These are phyloP conservation scores for Candida xyloterini DNA, from an alignment of 805 yeast genomes.

Conservation along the genomic window DNA sequence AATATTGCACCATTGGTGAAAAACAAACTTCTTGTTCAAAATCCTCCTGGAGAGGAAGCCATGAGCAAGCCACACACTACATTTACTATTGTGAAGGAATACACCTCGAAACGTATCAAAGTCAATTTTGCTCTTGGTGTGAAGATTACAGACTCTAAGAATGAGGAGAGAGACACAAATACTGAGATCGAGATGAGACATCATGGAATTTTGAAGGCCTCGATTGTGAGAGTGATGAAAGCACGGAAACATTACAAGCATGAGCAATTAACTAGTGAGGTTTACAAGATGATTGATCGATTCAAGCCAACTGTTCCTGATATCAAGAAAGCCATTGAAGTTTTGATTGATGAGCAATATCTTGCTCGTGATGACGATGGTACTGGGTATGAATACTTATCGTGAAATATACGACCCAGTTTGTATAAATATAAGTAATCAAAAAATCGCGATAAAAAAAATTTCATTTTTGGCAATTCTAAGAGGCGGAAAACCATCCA, in stretches of 20 bases:
- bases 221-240: constrained; percentile 95
- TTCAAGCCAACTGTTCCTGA: constrained; percentile 85
- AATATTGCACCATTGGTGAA: constrained; percentile 77
- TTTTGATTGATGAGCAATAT: constrained; percentile 81
- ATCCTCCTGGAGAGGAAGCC: constrained; percentile 59
- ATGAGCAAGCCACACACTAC: constrained; percentile 50
- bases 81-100: constrained; percentile 73
- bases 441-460: constrained; percentile 2
- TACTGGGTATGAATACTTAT: constrained; percentile 73
- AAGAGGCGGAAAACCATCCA: constrained; percentile 6
- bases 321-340: constrained; percentile 82
- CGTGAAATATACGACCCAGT: constrained; percentile 36
- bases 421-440: neutral
- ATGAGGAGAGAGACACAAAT: constrained; percentile 77
- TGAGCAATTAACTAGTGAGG: constrained; percentile 79
- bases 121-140: constrained; percentile 60
- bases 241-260: constrained; percentile 80
- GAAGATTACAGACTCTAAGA: constrained; percentile 52
- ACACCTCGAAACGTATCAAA: constrained; percentile 77
- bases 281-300: constrained; percentile 78
- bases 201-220: constrained; percentile 75
- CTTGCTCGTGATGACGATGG: constrained; percentile 71
- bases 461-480: constrained; percentile 13
- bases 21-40: constrained; percentile 67
- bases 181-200: constrained; percentile 66